Evolutionary conservation across 2,329 filamentous ascomycete species (phyloP).

Genomic region (Penicillium fuscoglaucum): DNA sequence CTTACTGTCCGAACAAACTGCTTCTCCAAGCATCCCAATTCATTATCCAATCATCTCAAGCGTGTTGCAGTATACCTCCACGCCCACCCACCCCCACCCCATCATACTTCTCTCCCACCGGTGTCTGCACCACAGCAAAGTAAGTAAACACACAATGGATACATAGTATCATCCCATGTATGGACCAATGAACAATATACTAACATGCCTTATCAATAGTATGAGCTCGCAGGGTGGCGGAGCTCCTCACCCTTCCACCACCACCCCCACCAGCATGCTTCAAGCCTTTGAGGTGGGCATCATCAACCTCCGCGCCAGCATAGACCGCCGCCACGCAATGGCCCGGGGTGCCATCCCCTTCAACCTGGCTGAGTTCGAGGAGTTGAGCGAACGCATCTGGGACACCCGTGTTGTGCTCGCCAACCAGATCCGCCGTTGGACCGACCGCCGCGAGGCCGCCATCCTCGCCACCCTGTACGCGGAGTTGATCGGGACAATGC

Average conservation of each 20-base stretch:
- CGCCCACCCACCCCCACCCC: background rate
- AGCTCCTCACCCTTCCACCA: background rate
- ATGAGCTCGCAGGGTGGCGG: background rate
- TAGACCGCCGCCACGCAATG: background rate
- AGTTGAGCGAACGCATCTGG: background rate
- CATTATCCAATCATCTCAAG: background rate
- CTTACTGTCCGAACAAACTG: background rate
- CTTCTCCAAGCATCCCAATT: background rate
- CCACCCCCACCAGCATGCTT: background rate
- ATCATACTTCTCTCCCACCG: background rate
- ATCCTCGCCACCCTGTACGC: background rate
- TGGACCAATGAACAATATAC: background rate
- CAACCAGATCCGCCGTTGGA: background rate
- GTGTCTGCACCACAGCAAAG: background rate
- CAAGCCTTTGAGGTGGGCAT: background rate
- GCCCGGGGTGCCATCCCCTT: background rate
- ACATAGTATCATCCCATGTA: background rate
- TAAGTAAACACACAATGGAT: background rate
- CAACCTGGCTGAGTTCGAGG: background rate
- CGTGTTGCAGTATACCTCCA: background rate
- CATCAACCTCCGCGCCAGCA: background rate
- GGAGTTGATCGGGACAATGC: background rate
- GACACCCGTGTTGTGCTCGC: background rate
- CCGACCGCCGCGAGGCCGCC: background rate
- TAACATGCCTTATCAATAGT: background rate